phyloP scores from a whole-genome alignment of 345 rosid species.

The Crucihimalaya himalaica region DNA sequence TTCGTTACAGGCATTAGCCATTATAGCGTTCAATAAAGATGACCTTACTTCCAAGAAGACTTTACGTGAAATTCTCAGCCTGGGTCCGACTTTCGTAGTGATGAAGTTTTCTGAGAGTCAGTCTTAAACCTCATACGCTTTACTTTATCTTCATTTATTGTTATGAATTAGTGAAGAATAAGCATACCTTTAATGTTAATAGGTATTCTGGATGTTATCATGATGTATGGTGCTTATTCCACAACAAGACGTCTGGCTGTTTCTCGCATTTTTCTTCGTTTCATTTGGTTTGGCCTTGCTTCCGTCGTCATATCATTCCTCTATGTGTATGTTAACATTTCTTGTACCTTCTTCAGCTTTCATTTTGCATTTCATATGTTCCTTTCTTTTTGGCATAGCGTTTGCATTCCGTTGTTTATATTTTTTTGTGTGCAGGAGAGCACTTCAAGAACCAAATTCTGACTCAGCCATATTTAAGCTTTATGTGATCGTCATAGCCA shows the following conservation, averaged over 20 bases:
- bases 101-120: slow-evolving; percentile 93
- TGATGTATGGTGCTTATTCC: slow-evolving; percentile 98
- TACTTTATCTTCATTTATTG: neutral
- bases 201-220: slow-evolving; percentile 88
- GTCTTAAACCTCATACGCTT: slow-evolving; percentile 29
- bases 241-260: slow-evolving; percentile 76
- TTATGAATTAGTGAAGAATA: slow-evolving; percentile 9
- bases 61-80: slow-evolving; percentile 71
- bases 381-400: slow-evolving; percentile 3
- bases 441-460: slow-evolving; percentile 61
- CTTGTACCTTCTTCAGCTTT: slow-evolving; percentile 10
- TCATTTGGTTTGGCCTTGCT: slow-evolving; percentile 75
- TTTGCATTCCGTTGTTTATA: slow-evolving; percentile 24
- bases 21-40: slow-evolving; percentile 78
- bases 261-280: slow-evolving; percentile 85
- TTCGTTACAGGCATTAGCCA: slow-evolving; percentile 66
- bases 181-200: slow-evolving; percentile 30
- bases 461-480: slow-evolving; percentile 55
- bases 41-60: slow-evolving; percentile 57
- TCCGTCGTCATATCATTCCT: slow-evolving; percentile 78
- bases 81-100: slow-evolving; percentile 92
- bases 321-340: slow-evolving; percentile 71
- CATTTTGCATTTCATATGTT: slow-evolving; percentile 15
- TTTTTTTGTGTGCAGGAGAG: slow-evolving; percentile 53
- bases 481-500: slow-evolving; percentile 72